Evolutionary conservation across 2,329 filamentous ascomycete genomes (phyloP).

Genomic region (Arthrobotrys sinensis): DNA sequence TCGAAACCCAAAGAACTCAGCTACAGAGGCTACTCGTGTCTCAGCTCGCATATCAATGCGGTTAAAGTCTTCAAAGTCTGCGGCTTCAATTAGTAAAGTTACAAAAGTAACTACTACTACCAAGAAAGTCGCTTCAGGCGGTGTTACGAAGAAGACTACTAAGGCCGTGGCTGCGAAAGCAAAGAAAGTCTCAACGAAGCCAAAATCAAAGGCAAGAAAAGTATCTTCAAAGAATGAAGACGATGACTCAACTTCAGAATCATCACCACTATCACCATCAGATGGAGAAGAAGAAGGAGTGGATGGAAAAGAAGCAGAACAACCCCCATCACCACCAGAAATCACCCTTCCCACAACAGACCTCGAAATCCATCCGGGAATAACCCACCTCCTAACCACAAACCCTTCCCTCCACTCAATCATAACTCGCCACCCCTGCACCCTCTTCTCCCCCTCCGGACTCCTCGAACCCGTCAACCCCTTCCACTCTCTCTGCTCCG

Average conservation of each 20-base stretch:
- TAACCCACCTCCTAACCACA: slow-evolving; percentile 45
- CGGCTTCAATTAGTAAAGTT: slow-evolving; percentile 8
- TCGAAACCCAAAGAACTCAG: slow-evolving; percentile 31
- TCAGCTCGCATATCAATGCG: slow-evolving; percentile 38
- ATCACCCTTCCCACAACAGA: background rate
- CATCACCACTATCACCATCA: too few relatives aligned
- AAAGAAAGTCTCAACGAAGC: background rate
- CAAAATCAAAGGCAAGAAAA: slow-evolving; percentile 24
- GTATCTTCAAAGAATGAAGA: slow-evolving; percentile 15
- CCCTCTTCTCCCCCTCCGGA: slow-evolving; percentile 83
- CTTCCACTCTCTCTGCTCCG: slow-evolving; percentile 84
- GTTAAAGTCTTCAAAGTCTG: slow-evolving; percentile 34
- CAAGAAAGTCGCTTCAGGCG: background rate
- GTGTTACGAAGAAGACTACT: slow-evolving; percentile 26
- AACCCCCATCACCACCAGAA: slow-evolving; percentile 5
- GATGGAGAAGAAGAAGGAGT: slow-evolving; percentile 14
- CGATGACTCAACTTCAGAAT: background rate
- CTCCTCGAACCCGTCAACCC: slow-evolving; percentile 86
- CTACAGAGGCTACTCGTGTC: slow-evolving; percentile 9
- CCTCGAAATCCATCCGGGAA: slow-evolving; percentile 34
- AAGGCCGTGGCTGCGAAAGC: slow-evolving; percentile 1
- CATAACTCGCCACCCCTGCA: slow-evolving; percentile 71
- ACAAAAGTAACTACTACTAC: slow-evolving; percentile 6
- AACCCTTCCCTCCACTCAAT: slow-evolving; percentile 46
- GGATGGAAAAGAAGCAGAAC: slow-evolving; percentile 4